These are phyloP conservation scores for Coemansia biformis DNA, from an alignment of 192 early-diverging fungal species.

Conservation along the genomic window DNA sequence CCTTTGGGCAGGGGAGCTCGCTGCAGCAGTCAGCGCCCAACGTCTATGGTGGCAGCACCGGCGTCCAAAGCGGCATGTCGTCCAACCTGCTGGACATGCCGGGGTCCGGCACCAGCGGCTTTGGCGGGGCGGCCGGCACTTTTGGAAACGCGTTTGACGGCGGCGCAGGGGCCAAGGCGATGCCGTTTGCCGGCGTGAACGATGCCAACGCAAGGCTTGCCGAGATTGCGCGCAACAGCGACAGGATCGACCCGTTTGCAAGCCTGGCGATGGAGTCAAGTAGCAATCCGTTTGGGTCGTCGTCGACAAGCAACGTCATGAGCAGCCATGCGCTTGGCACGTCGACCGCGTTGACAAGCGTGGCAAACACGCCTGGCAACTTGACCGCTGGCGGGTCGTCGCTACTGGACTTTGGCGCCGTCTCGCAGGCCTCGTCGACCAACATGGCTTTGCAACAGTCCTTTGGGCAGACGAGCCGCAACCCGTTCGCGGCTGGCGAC, in stretches of 20 bases:
- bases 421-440: conserved; percentile 21
- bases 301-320: conserved; percentile 4
- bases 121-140: conserved; percentile 34
- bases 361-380: conserved; percentile 6
- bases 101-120: conserved; percentile 10
- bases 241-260: conserved; percentile 54
- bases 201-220: conserved; percentile 46
- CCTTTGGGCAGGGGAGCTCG: conserved; percentile 29
- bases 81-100: conserved; percentile 6
- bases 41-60: conserved; percentile 14
- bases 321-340: neutral
- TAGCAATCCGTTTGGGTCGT: conserved; percentile 33
- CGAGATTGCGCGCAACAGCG: conserved; percentile 55
- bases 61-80: no score
- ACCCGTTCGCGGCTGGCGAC: conserved; percentile 43
- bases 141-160: conserved; percentile 53
- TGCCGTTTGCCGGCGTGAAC: conserved; percentile 37
- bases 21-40: conserved; percentile 12
- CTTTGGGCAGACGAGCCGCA: conserved; percentile 47
- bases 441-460: conserved; percentile 18
- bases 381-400: conserved; percentile 18
- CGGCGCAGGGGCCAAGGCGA: conserved; percentile 35
- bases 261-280: conserved; percentile 46
- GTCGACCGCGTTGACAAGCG: conserved; percentile 9
- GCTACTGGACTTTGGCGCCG: conserved; percentile 36